Conservation (phyloP, 768 basidiomycete species). For the Clitopilus hobsonii region DNA sequence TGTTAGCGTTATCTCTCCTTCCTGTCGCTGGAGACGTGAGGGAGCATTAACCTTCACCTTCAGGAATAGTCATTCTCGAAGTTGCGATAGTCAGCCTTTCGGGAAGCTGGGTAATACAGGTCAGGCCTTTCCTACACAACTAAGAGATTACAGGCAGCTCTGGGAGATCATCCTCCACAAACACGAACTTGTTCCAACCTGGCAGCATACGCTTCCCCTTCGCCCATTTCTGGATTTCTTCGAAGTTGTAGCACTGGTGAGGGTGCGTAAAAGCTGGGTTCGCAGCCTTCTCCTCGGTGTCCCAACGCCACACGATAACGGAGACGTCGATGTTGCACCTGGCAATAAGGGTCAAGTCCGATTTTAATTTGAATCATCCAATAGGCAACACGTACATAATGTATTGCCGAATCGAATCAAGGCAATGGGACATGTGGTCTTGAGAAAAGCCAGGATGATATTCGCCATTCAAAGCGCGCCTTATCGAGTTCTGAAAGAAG, state of each 20-base stretch:
- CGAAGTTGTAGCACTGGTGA: conserved; percentile 13
- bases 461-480: conserved; percentile 12
- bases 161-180: conserved; percentile 1
- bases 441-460: conserved; percentile 10
- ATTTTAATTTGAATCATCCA: too few relatives aligned
- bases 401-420: conserved; percentile 16
- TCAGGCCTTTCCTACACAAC: background rate
- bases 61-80: too few relatives aligned
- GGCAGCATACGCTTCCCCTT: background rate
- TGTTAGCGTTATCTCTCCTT: too few relatives aligned
- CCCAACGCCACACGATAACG: conserved; percentile 17
- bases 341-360: too few relatives aligned
- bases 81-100: background rate
- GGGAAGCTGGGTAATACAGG: background rate
- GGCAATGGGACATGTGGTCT: conserved; percentile 16
- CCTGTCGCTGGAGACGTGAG: too few relatives aligned
- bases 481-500: conserved; percentile 12
- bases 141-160: background rate
- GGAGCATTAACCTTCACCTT: too few relatives aligned
- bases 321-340: conserved; percentile 6
- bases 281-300: conserved; percentile 2
- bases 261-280: conserved; percentile 13
- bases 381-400: conserved; percentile 14
- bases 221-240: conserved; percentile 13
- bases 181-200: background rate